Percentiles rank a stretch among this genome's conserved stretches.
These are phyloP conservation scores for Cercis canadensis DNA, from an alignment of 306 rosid species.

Conservation along the genomic window DNA sequence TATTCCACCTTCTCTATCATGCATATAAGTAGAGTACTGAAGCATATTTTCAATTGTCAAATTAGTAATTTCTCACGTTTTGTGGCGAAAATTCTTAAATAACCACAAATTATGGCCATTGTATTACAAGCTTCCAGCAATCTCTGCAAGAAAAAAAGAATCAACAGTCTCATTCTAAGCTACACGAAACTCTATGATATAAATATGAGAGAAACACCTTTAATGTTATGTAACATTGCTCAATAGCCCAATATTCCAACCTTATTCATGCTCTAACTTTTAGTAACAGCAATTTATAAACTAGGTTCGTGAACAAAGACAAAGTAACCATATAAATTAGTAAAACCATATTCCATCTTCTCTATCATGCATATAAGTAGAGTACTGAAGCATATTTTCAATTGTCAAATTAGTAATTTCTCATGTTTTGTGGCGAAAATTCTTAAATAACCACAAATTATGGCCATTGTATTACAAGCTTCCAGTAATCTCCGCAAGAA, in stretches of 20 bases:
- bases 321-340: neutral
- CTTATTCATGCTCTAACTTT: slow-evolving; percentile 21
- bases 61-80: neutral
- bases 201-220: neutral
- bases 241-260: slow-evolving; percentile 2
- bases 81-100: neutral
- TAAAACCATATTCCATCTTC: no score
- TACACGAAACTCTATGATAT: neutral
- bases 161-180: neutral
- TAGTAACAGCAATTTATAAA: slow-evolving; percentile 9
- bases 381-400: no score
- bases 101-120: neutral
- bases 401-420: neutral
- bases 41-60: neutral
- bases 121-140: slow-evolving; percentile 17
- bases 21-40: no score
- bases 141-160: slow-evolving; percentile 59
- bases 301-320: neutral
- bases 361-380: no score
- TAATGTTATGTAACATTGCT: neutral
- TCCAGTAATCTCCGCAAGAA: slow-evolving; percentile 61
- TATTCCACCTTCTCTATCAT: no score
- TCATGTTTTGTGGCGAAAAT: neutral
- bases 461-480: neutral
- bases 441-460: slow-evolving; percentile 9